A percentile compares a stretch with the other conserved stretches of the same genome.
Conservation (phyloP, 2,329 filamentous ascomycete species). For the Cladosporium sp. region DNA sequence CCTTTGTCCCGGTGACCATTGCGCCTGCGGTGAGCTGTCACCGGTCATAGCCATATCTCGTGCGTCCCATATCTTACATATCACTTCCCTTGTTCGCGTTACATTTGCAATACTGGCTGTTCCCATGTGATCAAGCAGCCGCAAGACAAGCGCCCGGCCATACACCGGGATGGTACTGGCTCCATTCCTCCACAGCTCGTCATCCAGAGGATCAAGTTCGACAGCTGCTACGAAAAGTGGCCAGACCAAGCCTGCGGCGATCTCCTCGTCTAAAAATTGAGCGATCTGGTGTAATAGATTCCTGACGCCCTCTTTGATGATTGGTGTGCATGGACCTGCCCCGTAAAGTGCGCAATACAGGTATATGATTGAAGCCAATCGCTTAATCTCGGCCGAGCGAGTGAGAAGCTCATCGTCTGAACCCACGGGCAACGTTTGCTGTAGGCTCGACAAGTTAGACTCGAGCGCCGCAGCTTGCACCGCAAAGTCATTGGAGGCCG, state of each 20-base stretch:
- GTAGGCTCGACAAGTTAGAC: conserved; percentile 28
- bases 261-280: conserved; percentile 29
- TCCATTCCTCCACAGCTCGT: conserved; percentile 30
- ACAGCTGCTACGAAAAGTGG: conserved; percentile 41
- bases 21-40: background rate
- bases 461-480: conserved; percentile 32
- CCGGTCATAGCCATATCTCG: conserved; percentile 31
- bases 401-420: conserved; percentile 29
- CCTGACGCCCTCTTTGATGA: conserved; percentile 21
- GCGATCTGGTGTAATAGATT: conserved; percentile 33
- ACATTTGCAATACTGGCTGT: conserved; percentile 39
- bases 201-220: conserved; percentile 32
- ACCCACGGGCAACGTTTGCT: conserved; percentile 28
- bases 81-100: conserved; percentile 40
- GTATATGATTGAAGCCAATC: conserved; percentile 41
- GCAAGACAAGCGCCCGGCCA: conserved; percentile 36
- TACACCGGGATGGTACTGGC: conserved; percentile 20
- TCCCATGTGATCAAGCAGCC: conserved; percentile 36
- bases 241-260: conserved; percentile 35
- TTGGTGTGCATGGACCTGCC: conserved; percentile 36
- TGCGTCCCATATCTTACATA: conserved; percentile 43
- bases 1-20: conserved; percentile 17
- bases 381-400: conserved; percentile 38
- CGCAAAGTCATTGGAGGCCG: conserved; percentile 24
- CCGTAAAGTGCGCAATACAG: conserved; percentile 41